Conservation (phyloP, 2,329 filamentous ascomycete species). For the Penicillium sp. region DNA sequence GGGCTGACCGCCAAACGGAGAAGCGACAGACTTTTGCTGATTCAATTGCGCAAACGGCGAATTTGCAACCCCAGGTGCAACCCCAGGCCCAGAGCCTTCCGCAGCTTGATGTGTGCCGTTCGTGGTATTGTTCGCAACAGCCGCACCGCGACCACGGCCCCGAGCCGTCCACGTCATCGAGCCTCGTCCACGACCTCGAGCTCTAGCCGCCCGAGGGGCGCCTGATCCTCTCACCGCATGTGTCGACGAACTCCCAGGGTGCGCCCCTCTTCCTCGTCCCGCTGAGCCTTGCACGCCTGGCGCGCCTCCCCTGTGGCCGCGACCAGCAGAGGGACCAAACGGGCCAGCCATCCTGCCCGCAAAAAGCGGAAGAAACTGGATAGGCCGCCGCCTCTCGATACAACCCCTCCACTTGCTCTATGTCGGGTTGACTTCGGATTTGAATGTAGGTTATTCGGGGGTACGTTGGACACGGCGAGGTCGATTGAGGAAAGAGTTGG, state of each 20-base stretch:
- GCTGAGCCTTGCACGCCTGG: conserved; percentile 18
- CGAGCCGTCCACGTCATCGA: conserved; percentile 8
- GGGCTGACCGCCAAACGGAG: conserved; percentile 16
- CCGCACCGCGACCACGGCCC: conserved; percentile 21
- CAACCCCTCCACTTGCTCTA: not conserved
- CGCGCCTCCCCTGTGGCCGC: conserved; percentile 27
- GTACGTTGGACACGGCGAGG: not conserved
- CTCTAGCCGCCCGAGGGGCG: conserved; percentile 15
- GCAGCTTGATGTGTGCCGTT: not conserved
- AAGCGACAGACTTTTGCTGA: conserved; percentile 16
- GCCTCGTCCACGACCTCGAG: conserved; percentile 26
- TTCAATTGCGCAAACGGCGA: conserved; percentile 30
- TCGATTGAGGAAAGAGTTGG: not conserved
- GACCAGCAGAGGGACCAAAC: conserved; percentile 29
- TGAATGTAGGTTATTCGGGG: not conserved
- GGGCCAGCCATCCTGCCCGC: conserved; percentile 33
- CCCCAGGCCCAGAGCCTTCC: not conserved
- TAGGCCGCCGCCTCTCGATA: conserved; percentile 15
- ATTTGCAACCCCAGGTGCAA: conserved; percentile 4
- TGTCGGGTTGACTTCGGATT: not conserved
- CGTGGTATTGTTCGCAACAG: conserved; percentile 13
- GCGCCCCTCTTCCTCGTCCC: conserved; percentile 28
- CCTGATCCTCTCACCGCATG: conserved; percentile 20
- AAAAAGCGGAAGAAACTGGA: conserved; percentile 22
- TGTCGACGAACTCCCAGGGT: conserved; percentile 13